phyloP scores from a whole-genome alignment of 176 grass and related monocot genomes.

The Puccinellia tenuiflora region DNA sequence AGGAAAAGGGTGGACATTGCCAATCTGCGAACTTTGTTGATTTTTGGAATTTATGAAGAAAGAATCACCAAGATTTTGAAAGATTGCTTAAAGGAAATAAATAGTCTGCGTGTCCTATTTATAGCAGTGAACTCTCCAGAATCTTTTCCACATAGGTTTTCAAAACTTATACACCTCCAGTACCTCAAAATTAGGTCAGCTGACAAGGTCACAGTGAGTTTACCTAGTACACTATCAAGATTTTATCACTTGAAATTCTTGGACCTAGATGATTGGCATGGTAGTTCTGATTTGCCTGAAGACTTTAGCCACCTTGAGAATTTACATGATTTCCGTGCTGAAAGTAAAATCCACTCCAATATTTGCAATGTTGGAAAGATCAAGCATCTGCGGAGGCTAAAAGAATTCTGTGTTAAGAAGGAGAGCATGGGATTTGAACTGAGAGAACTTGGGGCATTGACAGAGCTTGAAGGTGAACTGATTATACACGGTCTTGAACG shows the following conservation, averaged over 20 bases:
- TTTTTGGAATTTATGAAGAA: neutral
- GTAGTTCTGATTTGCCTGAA: neutral
- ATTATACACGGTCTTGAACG: neutral
- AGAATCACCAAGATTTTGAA: neutral
- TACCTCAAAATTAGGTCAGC: neutral
- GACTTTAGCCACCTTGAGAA: neutral
- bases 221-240: neutral
- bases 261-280: neutral
- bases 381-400: neutral
- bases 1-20: neutral
- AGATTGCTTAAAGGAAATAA: neutral
- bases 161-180: neutral
- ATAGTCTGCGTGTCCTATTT: neutral
- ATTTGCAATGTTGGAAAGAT: neutral
- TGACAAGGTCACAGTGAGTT: neutral
- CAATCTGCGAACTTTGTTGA: neutral
- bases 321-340: neutral
- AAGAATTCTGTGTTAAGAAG: neutral
- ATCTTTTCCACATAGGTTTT: neutral
- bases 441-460: neutral
- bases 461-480: neutral
- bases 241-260: neutral
- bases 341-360: neutral
- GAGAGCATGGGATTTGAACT: neutral
- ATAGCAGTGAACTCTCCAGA: neutral